Evolutionary conservation across 2,329 filamentous ascomycete genomes (phyloP).

Genomic region (Akanthomyces lecanii): DNA sequence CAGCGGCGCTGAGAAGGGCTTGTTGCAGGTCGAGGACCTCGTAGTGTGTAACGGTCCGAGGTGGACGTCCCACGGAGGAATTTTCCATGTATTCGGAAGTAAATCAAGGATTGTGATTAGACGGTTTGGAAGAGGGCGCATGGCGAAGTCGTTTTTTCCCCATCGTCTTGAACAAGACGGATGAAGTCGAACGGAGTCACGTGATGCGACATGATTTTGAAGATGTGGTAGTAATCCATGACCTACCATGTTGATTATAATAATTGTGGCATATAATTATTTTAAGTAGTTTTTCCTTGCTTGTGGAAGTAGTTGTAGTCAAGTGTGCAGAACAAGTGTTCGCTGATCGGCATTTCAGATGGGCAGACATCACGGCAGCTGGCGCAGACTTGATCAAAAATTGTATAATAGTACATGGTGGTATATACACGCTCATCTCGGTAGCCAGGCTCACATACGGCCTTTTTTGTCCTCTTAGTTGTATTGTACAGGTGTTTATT

Average conservation of each 20-base stretch:
- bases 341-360: background rate
- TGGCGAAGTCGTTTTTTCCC: background rate
- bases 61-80: constrained; percentile 8
- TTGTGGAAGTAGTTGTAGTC: background rate
- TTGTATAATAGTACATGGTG: constrained; percentile 32
- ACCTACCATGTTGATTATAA: background rate
- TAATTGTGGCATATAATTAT: background rate
- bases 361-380: background rate
- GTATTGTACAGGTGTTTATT: constrained; percentile 34
- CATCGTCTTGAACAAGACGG: background rate
- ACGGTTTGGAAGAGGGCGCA: background rate
- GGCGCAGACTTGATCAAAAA: constrained; percentile 13
- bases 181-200: constrained; percentile 4
- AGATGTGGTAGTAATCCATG: background rate
- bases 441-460: background rate
- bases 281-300: background rate
- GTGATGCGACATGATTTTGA: background rate
- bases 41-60: constrained; percentile 49
- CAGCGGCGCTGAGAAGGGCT: constrained; percentile 40
- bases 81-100: constrained; percentile 1
- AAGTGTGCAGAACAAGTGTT: background rate
- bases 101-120: background rate
- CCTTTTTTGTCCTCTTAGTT: background rate
- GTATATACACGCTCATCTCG: constrained; percentile 17
- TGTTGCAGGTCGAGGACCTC: constrained; percentile 55